phyloP scores from a whole-genome alignment of 345 rosid species.

The Bruguiera sexangula region DNA sequence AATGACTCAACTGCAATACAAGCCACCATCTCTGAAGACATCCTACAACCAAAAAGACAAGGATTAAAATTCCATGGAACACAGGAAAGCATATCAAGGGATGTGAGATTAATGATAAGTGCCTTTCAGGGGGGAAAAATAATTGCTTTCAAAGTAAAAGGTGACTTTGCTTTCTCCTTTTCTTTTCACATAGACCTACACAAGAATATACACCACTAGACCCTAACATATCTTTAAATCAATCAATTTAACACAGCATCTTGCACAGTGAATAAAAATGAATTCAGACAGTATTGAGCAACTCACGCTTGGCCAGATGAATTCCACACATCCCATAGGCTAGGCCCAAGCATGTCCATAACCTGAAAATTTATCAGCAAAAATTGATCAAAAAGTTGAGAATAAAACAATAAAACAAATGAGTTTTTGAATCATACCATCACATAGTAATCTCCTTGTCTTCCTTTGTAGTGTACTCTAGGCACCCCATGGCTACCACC shows the following conservation, averaged over 20 bases:
- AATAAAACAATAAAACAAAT: constrained; percentile 14
- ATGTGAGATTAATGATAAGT: too few relatives aligned
- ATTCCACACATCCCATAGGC: constrained; percentile 41
- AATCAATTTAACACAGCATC: not conserved
- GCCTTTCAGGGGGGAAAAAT: too few relatives aligned
- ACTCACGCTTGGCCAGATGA: constrained; percentile 31
- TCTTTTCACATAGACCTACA: not conserved
- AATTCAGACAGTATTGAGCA: not conserved
- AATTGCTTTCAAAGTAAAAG: not conserved
- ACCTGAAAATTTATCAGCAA: constrained; percentile 19
- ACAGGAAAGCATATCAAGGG: not conserved
- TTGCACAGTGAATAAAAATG: not conserved
- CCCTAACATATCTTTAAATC: not conserved
- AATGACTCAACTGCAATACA: constrained; percentile 35
- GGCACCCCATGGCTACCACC: constrained; percentile 58
- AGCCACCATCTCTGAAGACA: constrained; percentile 38
- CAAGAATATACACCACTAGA: not conserved
- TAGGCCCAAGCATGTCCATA: constrained; percentile 37
- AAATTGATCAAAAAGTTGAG: constrained; percentile 16
- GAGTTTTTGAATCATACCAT: constrained; percentile 25
- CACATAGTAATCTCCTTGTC: constrained; percentile 32
- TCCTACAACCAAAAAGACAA: constrained; percentile 14
- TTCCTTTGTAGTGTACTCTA: constrained; percentile 32
- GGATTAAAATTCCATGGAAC: not conserved
- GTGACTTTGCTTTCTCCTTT: not conserved